Percentiles rank a stretch among this genome's conserved stretches.
These are phyloP conservation scores for Trichoderma virens DNA, from an alignment of 495 filamentous ascomycete genomes.

Conservation along the genomic window DNA sequence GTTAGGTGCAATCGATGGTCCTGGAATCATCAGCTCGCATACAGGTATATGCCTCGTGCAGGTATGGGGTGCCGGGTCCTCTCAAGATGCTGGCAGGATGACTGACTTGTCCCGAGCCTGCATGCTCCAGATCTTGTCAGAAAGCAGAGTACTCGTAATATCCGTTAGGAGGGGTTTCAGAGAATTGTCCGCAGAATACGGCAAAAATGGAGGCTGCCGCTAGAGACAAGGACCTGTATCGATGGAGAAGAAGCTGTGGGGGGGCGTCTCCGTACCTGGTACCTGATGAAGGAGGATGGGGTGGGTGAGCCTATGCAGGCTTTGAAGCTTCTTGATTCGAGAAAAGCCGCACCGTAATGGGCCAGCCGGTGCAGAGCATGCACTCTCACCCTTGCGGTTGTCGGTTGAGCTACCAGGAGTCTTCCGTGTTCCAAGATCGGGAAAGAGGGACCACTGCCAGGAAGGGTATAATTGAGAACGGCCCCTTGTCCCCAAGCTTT, in stretches of 20 bases:
- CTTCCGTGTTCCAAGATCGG: constrained; percentile 20
- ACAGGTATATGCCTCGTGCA: constrained; percentile 10
- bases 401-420: constrained; percentile 39
- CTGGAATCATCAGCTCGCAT: constrained; percentile 34
- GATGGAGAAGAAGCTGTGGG: constrained; percentile 17
- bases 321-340: constrained; percentile 32
- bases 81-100: constrained; percentile 9
- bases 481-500: neutral
- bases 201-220: constrained; percentile 36
- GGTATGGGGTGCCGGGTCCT: constrained; percentile 32
- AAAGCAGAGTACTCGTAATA: constrained; percentile 18
- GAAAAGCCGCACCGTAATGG: constrained; percentile 34
- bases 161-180: constrained; percentile 42
- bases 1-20: constrained; percentile 30
- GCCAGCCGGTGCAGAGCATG: constrained; percentile 28
- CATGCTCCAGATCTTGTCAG: constrained; percentile 1
- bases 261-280: constrained; percentile 26
- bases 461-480: constrained; percentile 9
- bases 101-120: neutral
- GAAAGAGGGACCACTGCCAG: constrained; percentile 9
- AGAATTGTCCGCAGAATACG: constrained; percentile 43
- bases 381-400: constrained; percentile 16
- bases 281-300: constrained; percentile 28
- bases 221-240: constrained; percentile 22
- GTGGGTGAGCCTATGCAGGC: constrained; percentile 21